Evolutionary conservation across 192 early-diverging fungal genomes (phyloP), one percentile per base, ranked within the genome.

Genomic region (Coemansia sp.): DNA sequence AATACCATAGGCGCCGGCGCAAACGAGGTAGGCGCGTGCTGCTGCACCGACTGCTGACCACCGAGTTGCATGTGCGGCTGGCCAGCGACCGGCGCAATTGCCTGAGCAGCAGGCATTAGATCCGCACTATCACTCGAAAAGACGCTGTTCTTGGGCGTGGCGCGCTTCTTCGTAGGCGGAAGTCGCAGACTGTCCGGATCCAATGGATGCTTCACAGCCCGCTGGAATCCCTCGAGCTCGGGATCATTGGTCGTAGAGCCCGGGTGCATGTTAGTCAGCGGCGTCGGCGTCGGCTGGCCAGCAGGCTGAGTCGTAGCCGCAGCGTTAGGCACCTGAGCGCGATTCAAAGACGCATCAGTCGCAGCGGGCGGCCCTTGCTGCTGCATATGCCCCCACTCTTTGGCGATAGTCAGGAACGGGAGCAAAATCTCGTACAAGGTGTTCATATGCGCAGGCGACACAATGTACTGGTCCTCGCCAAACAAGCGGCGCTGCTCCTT

Each of bases 141-240:
- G 9, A 43, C 19, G 37, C 28, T 33, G 42, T 23, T 19, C 58
- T 74, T 82, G 47, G 47, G n/a, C 17, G 46, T 21, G 1, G 72
- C 63, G 4, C 81, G 72, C 68, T 76, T 83, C 73, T 83, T 83
- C 7, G 76, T 33, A 10, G 70, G 63, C 7, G 81, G 81, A 1
- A 83, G 81, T 53, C 66, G 74, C 37, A 83, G 76, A 30, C 60
- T 83, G 21, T 40, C 69, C 0, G 72, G 68, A 35, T 83, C 81
- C 49, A 83, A 67, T 57, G 76, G 81, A 23, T 84, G 81, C 65
- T 84, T 84, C 32, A 78, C 81, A 1, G 81, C 81, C 55, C 72
- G 72, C 42, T 78, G 74, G 43, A 84, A 84, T 55, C 70, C 66
- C 43, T 78, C 81, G 19, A 78, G 64, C 28, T 77, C 66, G 3